These are phyloP conservation scores for Linum lewisii DNA, from an alignment of 345 rosid species.

Conservation along the genomic window DNA sequence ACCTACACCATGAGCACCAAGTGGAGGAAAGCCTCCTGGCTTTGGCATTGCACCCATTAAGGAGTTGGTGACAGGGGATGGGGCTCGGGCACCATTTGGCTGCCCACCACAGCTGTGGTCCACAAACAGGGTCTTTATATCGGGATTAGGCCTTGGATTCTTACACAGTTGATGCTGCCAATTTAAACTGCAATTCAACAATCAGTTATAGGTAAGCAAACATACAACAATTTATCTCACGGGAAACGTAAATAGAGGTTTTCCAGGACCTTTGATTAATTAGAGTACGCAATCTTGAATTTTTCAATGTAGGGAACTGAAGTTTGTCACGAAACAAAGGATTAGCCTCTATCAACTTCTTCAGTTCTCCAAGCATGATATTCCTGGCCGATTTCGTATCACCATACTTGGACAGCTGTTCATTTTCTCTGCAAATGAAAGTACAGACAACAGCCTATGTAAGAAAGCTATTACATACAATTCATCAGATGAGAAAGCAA, in stretches of 20 bases:
- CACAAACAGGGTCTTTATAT: conserved; percentile 40
- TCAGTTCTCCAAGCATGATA: conserved; percentile 37
- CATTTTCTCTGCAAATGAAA: conserved; percentile 1
- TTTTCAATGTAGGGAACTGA: conserved; percentile 37
- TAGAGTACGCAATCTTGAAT: conserved; percentile 41
- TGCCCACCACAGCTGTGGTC: conserved; percentile 45
- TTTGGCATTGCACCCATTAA: conserved; percentile 38
- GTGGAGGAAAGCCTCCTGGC: conserved; percentile 38
- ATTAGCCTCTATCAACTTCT: conserved; percentile 19
- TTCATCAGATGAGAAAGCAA: background rate
- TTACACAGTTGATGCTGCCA: conserved; percentile 50
- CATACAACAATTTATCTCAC: background rate
- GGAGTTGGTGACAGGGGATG: conserved; percentile 39
- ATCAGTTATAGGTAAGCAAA: background rate
- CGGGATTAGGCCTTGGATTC: conserved; percentile 44
- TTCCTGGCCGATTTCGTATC: conserved; percentile 23
- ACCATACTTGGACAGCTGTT: conserved; percentile 3
- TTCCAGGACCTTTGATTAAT: conserved; percentile 20
- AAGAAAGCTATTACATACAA: background rate
- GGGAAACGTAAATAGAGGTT: background rate
- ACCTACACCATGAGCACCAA: conserved; percentile 48
- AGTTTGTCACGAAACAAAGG: conserved; percentile 34
- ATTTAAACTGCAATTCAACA: conserved; percentile 26
- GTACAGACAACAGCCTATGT: background rate
- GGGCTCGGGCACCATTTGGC: conserved; percentile 36